Percentiles rank a stretch among this genome's conserved stretches.
phyloP scores from a whole-genome alignment of 768 basidiomycete species.

The Tricholoma flavovirens region DNA sequence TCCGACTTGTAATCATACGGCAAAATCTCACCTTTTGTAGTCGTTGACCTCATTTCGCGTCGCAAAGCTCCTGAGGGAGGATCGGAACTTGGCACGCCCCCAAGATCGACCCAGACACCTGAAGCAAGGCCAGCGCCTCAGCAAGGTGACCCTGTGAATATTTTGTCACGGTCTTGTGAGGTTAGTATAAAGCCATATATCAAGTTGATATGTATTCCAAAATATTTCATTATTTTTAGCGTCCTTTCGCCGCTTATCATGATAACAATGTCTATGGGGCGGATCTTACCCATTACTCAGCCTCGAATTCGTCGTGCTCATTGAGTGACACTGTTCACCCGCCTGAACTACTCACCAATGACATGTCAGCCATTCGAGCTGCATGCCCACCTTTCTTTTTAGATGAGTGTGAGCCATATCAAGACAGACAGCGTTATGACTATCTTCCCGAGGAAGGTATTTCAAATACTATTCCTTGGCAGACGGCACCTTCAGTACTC shows the following conservation, averaged over 20 bases:
- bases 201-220: not conserved
- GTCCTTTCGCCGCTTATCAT: not conserved
- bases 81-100: not conserved
- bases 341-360: not conserved
- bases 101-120: not conserved
- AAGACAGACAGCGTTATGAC: not conserved
- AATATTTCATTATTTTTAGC: not conserved
- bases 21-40: conserved; percentile 10
- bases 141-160: not conserved
- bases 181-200: not conserved
- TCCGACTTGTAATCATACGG: not conserved
- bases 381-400: not conserved
- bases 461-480: not conserved
- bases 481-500: not conserved
- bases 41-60: conserved; percentile 27
- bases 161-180: not conserved
- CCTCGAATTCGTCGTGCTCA: not conserved
- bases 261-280: not conserved
- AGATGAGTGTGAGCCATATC: not conserved
- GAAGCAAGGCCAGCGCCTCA: conserved; percentile 5
- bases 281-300: not conserved
- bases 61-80: conserved; percentile 10
- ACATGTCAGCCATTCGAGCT: not conserved
- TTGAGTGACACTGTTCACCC: not conserved
- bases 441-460: not conserved